These are phyloP conservation scores for Murraya koenigii DNA, from an alignment of 345 rosid species.

Conservation along the genomic window DNA sequence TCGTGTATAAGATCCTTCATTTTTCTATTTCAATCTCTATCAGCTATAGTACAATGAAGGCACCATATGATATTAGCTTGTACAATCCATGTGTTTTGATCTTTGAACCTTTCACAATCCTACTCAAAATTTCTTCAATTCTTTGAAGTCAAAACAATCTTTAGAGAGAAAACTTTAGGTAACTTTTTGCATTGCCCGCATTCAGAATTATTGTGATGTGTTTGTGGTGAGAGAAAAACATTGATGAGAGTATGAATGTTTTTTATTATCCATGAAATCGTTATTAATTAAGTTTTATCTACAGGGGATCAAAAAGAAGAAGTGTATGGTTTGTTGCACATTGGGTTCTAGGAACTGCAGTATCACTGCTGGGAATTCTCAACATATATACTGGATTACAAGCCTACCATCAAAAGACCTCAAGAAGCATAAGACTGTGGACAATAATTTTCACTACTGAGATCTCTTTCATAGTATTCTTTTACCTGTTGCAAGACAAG, in stretches of 20 bases:
- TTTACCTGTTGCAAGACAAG: slow-evolving; percentile 67
- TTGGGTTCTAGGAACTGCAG: slow-evolving; percentile 53
- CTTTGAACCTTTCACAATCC: not conserved
- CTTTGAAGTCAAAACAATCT: not conserved
- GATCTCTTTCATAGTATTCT: slow-evolving; percentile 32
- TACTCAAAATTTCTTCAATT: not conserved
- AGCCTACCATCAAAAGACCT: slow-evolving; percentile 54
- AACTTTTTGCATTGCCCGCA: too few relatives aligned
- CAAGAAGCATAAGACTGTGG: slow-evolving; percentile 49
- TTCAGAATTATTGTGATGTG: too few relatives aligned
- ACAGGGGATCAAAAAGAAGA: slow-evolving; percentile 55
- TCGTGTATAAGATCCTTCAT: not conserved
- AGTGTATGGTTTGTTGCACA: slow-evolving; percentile 49
- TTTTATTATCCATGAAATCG: not conserved
- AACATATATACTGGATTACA: slow-evolving; percentile 49
- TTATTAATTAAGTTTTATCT: not conserved
- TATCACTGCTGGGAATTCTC: slow-evolving; percentile 46
- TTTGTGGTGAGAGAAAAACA: too few relatives aligned
- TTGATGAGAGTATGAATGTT: not conserved
- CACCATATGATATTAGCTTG: not conserved
- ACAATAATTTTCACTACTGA: slow-evolving; percentile 36
- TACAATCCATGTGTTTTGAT: not conserved
- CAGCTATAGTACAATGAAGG: not conserved
- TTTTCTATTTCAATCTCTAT: not conserved
- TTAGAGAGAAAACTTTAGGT: not conserved